These are phyloP conservation scores for Fusarium sp. DNA, from an alignment of 2,329 filamentous ascomycete genomes.

Conservation along the genomic window DNA sequence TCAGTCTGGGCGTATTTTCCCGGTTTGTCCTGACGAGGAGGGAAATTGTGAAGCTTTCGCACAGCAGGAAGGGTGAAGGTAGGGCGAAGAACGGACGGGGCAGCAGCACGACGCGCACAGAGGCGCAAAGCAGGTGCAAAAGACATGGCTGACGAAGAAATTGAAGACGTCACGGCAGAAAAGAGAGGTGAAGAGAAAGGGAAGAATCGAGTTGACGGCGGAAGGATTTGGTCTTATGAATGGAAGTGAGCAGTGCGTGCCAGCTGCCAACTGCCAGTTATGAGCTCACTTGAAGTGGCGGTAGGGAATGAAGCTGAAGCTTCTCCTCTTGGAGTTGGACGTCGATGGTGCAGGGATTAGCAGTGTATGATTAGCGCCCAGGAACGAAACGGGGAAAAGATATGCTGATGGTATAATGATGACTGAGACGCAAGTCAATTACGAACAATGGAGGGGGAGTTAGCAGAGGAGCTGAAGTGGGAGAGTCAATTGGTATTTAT, in stretches of 20 bases:
- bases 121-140: slow-evolving; percentile 47
- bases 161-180: neutral
- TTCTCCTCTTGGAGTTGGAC: slow-evolving; percentile 28
- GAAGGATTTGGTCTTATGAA: slow-evolving; percentile 22
- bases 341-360: slow-evolving; percentile 33
- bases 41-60: slow-evolving; percentile 50
- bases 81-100: slow-evolving; percentile 38
- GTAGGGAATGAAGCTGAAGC: slow-evolving; percentile 33
- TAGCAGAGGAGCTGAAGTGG: slow-evolving; percentile 5
- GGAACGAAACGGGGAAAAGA: slow-evolving; percentile 37
- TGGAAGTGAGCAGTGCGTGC: slow-evolving; percentile 14
- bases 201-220: neutral
- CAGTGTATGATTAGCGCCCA: slow-evolving; percentile 24
- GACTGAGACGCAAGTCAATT: slow-evolving; percentile 5
- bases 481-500: slow-evolving; percentile 8
- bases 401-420: slow-evolving; percentile 14
- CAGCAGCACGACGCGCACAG: slow-evolving; percentile 43
- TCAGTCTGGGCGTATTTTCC: slow-evolving; percentile 84
- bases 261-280: slow-evolving; percentile 5
- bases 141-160: slow-evolving; percentile 25
- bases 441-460: neutral
- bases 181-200: neutral
- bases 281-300: slow-evolving; percentile 28
- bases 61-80: slow-evolving; percentile 39
- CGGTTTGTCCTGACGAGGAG: slow-evolving; percentile 55